Evolutionary conservation across 2,329 filamentous ascomycete genomes (phyloP).

Genomic region (Alternaria longipes): DNA sequence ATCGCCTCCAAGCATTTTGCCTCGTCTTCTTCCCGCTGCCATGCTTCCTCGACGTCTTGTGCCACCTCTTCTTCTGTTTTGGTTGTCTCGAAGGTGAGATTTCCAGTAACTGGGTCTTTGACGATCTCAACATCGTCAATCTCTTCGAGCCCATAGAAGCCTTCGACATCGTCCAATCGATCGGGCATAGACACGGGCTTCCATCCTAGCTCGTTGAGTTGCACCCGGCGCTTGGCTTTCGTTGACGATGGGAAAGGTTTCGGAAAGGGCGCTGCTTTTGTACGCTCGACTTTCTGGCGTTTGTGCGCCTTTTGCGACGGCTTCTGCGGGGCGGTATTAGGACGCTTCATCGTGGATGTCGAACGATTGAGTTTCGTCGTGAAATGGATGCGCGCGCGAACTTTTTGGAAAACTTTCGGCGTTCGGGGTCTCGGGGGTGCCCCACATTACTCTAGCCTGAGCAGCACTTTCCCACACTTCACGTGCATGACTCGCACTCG

Average conservation of each 20-base stretch:
- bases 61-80: constrained; percentile 40
- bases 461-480: constrained; percentile 36
- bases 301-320: constrained; percentile 54
- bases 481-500: constrained; percentile 27
- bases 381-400: constrained; percentile 13
- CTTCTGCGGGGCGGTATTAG: constrained; percentile 52
- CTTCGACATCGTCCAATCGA: constrained; percentile 86
- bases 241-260: constrained; percentile 19
- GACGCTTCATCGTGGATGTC: constrained; percentile 48
- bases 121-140: constrained; percentile 91
- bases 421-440: constrained; percentile 28
- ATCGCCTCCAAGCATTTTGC: constrained; percentile 33
- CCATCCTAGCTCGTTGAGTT: constrained; percentile 67
- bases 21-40: constrained; percentile 33
- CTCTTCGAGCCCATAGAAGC: constrained; percentile 91
- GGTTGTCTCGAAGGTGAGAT: constrained; percentile 52
- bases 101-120: constrained; percentile 62
- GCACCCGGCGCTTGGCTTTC: constrained; percentile 45
- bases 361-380: constrained; percentile 7
- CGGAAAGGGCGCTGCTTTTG: constrained; percentile 20
- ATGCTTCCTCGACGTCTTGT: constrained; percentile 33
- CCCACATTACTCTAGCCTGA: constrained; percentile 26
- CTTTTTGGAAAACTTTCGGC: constrained; percentile 35
- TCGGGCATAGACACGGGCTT: constrained; percentile 74
- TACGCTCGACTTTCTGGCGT: constrained; percentile 50